A percentile compares a stretch with the other conserved stretches of the same genome.
Conservation (phyloP, 192 early-diverging fungal genomes). For the Diversispora eburnea region DNA sequence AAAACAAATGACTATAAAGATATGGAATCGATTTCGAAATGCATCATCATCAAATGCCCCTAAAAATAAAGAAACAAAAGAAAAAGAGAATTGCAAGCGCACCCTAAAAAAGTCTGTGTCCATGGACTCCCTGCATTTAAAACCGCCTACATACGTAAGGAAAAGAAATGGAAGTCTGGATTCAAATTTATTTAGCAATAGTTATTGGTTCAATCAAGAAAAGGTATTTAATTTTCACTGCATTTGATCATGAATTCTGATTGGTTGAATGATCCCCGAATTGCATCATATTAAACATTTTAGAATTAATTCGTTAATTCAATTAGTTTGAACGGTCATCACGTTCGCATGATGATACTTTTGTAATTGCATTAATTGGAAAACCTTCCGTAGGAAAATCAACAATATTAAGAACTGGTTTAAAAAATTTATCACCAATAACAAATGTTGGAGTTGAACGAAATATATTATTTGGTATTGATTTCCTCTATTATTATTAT, state of each 20-base stretch:
- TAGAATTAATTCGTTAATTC: not conserved
- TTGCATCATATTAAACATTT: not conserved
- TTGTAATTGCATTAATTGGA: constrained; percentile 15
- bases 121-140: not conserved
- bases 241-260: not conserved
- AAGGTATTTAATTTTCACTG: not conserved
- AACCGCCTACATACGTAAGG: not conserved
- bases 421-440: constrained; percentile 16
- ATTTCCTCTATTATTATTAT: not conserved
- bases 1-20: not conserved
- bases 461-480: constrained; percentile 1
- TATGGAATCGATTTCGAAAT: not conserved
- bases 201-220: not conserved
- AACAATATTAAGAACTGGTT: constrained; percentile 10
- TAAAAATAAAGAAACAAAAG: not conserved
- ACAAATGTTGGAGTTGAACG: constrained; percentile 14
- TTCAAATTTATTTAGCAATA: not conserved
- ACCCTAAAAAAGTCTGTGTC: constrained; percentile 5
- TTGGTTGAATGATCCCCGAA: not conserved
- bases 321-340: not conserved
- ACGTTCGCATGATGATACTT: constrained; percentile 3
- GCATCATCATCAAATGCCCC: not conserved
- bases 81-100: not conserved
- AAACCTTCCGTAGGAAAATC: constrained; percentile 18
- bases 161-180: constrained; percentile 12